Base-by-base conservation (phyloP, 106 monocot species). In the Iris macrosiphon region DNA sequence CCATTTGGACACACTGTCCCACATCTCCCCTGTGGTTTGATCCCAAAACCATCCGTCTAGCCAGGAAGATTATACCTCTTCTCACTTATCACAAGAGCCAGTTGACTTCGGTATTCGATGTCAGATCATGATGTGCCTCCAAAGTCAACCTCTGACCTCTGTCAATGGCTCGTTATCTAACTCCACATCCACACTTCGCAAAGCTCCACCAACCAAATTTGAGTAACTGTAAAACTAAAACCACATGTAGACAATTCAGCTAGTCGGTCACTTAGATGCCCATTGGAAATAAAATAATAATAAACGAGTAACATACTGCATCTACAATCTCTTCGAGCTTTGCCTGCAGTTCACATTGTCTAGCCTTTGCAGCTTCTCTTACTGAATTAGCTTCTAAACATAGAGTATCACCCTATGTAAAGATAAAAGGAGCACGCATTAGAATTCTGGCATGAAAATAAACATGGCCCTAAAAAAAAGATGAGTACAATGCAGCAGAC, bases 301-400 rank as follows among this genome's bases (percentile, higher is more conserved):
- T 12, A 24, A 16, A 24, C 5, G 19, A 4, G 27, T 52, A 55
- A 63, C 72, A 57, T 80, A 86, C 80, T n/a, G 57, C 73, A 49
- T 67, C 19, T 0, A 70, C 32, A 33, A 86, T 55, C 52, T 70
- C 57, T 50, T 86, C 73, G 5, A 38, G 41, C 60, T 80, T 76
- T 15, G 69, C 51, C 22, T 28, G 70, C 22, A 86, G 59, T 35
- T 66, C 55, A 41, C 62, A 72, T 13, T 69, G 75, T 57, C 62
- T 65, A 12, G 45, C 40, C 20, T 40, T 70, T 31, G 57, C 85
- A 50, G 63, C 49, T 65, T 72, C 72, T 53, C 61, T 60, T 39
- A 57, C 37, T 14, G 57, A 62, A 46, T 61, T 64, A 45, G 72
- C 68, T 35, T 79, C 72, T 49, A 48, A 41, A 19, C 40, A 23